Percentiles rank a stretch among this genome's conserved stretches.
Evolutionary conservation across 106 monocot genomes (phyloP).

Genomic region (Dioscorea dumetorum): DNA sequence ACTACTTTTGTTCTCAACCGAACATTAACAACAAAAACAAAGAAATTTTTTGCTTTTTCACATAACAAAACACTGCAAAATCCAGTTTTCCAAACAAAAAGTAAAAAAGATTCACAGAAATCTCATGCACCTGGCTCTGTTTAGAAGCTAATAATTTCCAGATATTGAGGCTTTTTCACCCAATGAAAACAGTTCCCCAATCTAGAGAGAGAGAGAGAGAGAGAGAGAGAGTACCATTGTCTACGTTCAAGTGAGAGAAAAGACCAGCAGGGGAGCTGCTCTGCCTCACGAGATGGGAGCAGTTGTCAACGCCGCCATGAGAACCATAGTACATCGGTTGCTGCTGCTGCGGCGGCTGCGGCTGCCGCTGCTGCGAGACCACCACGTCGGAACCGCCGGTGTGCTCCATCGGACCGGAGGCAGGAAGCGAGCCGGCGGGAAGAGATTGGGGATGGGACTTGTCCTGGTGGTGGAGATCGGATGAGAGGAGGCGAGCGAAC

Average conservation of each 20-base stretch:
- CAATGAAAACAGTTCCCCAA: not conserved
- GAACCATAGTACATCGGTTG: constrained; percentile 13
- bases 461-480: constrained; percentile 44
- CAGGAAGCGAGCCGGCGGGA: constrained; percentile 2
- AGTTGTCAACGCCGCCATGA: constrained; percentile 14
- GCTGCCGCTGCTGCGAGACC: not conserved
- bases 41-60: too few relatives aligned
- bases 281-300: constrained; percentile 33
- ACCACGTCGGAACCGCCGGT: not conserved
- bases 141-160: too few relatives aligned
- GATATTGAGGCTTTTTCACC: not conserved
- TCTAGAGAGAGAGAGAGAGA: not conserved
- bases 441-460: not conserved
- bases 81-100: too few relatives aligned
- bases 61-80: too few relatives aligned
- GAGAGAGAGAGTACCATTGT: constrained; percentile 31
- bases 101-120: too few relatives aligned
- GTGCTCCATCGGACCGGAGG: constrained; percentile 3
- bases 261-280: constrained; percentile 64
- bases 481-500: constrained; percentile 55
- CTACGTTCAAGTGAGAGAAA: constrained; percentile 37
- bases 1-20: too few relatives aligned
- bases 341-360: constrained; percentile 15
- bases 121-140: too few relatives aligned
- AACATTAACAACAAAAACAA: too few relatives aligned